These are phyloP conservation scores for Lachnellula cervina DNA, from an alignment of 2,329 filamentous ascomycete genomes.

Conservation along the genomic window DNA sequence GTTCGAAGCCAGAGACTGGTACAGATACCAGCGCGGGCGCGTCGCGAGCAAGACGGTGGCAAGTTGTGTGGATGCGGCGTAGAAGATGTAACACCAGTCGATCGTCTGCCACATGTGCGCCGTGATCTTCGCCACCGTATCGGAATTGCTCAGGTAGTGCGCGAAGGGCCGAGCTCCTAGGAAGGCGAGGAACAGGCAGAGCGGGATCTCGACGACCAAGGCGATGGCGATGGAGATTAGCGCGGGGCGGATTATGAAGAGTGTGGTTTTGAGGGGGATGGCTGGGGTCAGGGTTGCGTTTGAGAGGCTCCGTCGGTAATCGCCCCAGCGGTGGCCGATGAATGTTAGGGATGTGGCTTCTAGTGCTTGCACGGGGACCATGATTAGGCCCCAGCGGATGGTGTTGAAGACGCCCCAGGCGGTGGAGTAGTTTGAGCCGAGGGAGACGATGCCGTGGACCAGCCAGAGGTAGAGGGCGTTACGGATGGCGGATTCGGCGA, in stretches of 20 bases:
- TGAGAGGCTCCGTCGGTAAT: background rate
- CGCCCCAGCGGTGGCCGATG: constrained; percentile 62
- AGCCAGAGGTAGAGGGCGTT: constrained; percentile 71
- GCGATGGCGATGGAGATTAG: constrained; percentile 49
- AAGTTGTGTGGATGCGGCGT: constrained; percentile 60
- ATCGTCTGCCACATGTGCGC: constrained; percentile 55
- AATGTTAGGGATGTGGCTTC: constrained; percentile 63
- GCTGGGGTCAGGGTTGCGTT: background rate
- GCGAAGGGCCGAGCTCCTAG: constrained; percentile 58
- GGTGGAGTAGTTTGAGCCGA: constrained; percentile 62
- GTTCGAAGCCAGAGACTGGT: constrained; percentile 62
- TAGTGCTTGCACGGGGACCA: constrained; percentile 65
- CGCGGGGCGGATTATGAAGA: constrained; percentile 47
- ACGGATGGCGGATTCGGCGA: constrained; percentile 60
- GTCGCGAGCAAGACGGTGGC: constrained; percentile 60
- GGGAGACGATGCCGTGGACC: constrained; percentile 56
- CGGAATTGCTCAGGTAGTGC: constrained; percentile 53
- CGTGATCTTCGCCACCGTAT: constrained; percentile 54
- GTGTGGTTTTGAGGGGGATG: constrained; percentile 3
- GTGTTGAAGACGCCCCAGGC: constrained; percentile 72
- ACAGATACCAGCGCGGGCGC: constrained; percentile 61
- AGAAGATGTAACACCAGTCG: constrained; percentile 67
- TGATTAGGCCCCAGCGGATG: constrained; percentile 68
- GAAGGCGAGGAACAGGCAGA: constrained; percentile 58
- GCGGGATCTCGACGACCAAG: constrained; percentile 53